Base-by-base conservation (phyloP, 169 alveolate species). In the Plasmodium adleri region DNA sequence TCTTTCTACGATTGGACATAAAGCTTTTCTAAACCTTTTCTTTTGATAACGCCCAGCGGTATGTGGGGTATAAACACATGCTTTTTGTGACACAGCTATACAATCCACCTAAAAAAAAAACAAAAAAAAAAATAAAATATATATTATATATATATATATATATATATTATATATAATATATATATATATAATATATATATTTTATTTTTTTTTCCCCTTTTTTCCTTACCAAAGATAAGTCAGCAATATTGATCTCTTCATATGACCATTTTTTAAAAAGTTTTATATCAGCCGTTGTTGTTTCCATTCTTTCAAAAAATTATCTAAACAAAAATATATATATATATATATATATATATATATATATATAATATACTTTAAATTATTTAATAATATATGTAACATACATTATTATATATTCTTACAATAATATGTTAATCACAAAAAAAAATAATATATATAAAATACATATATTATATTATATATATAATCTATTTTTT, bases 1-100 rank as follows among this genome's bases (percentile, higher is more conserved):
- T 88, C 99, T 97, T 96, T 99, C 99, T 76, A 98, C 99, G 50
- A 98, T 97, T 72, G 99, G 99, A 96, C 99, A 99, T 76, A 93
- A 94, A 20, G 99, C 99, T 95, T 99, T 99, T 92, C 99, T 97
- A 97, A 98, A 99, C 66, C 99, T 97, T 95, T 98, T 97, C 94
- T 96, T 97, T 95, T 99, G 99, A 96, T 98, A 99, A 52, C 99
- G 94, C 62, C 99, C 99, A 54, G 99, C 99, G 43, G 99, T 98
- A 97, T 98, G 99, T 22, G 99, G 99, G 45, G 98, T 96, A 94
- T 96, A 98, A 49, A 97, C 99, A 67, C 98, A 93, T n/a, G 99
- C 98, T 94, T 97, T 97, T 85, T 96, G 95, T 54, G 97, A 94
- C 73, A 98, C 96, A 80, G 99, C 99, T 88, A 97, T 96, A 95